phyloP scores from a whole-genome alignment of 306 rosid species.

The Cajanus cajan region DNA sequence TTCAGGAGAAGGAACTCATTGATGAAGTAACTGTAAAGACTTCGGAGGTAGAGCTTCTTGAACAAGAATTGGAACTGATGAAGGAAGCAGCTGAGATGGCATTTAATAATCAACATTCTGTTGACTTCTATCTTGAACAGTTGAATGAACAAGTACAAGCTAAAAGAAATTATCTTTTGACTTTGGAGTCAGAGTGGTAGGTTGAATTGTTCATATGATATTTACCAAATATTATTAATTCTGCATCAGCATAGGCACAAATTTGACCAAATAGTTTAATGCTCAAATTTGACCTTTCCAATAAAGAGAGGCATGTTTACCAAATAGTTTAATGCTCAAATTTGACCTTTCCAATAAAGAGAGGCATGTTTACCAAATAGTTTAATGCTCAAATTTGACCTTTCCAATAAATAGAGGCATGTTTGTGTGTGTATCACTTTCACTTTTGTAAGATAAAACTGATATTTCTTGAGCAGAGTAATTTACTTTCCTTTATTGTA shows the following conservation, averaged over 20 bases:
- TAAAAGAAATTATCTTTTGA: constrained; percentile 46
- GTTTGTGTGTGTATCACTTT: neutral
- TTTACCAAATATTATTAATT: constrained; percentile 14
- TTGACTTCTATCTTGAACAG: constrained; percentile 57
- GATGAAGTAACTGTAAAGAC: constrained; percentile 41
- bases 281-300: neutral
- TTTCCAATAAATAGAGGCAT: neutral
- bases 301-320: neutral
- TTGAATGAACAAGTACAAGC: constrained; percentile 54
- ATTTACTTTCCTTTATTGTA: constrained; percentile 11
- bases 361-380: neutral
- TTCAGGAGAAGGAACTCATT: constrained; percentile 43
- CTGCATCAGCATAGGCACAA: neutral
- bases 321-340: constrained; percentile 5
- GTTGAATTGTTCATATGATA: constrained; percentile 9
- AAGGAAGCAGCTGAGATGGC: constrained; percentile 54
- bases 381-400: neutral
- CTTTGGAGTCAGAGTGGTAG: constrained; percentile 63
- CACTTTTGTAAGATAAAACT: neutral
- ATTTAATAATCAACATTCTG: constrained; percentile 47
- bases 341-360: neutral
- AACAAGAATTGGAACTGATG: constrained; percentile 57
- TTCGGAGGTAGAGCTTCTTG: constrained; percentile 61
- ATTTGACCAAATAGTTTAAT: neutral
- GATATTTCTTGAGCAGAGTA: constrained; percentile 16